Conservation (phyloP, 495 filamentous ascomycete genomes). For the Usnea hakonensis region DNA sequence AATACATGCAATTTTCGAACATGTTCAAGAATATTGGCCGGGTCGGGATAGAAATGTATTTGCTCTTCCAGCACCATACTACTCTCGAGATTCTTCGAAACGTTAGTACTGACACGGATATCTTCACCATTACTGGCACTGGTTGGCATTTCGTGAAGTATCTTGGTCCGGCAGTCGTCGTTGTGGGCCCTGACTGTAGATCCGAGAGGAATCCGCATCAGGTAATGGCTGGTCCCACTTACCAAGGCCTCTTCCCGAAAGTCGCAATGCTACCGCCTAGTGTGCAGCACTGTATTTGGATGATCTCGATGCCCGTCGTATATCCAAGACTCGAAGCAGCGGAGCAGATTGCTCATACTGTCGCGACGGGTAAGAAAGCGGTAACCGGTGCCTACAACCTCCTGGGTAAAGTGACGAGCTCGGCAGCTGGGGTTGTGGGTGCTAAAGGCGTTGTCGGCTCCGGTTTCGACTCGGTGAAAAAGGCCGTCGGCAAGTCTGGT, state of each 20-base stretch:
- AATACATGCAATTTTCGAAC: conserved; percentile 95
- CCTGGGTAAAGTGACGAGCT: conserved; percentile 86
- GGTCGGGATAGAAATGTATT: conserved; percentile 95
- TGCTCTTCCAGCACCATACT: conserved; percentile 98
- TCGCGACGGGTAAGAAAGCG: conserved; percentile 92
- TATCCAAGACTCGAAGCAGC: conserved; percentile 89
- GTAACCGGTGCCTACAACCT: conserved; percentile 93
- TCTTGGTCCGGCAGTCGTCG: conserved; percentile 82
- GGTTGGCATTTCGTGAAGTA: conserved; percentile 99
- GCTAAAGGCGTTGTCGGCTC: conserved; percentile 85
- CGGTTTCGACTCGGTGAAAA: conserved; percentile 90
- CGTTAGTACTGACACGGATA: conserved; percentile 73
- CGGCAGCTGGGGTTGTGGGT: conserved; percentile 87
- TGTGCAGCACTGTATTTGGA: conserved; percentile 94
- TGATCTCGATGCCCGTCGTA: conserved; percentile 81
- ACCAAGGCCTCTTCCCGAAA: conserved; percentile 95
- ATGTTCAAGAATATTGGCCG: conserved; percentile 98
- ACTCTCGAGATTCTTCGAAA: conserved; percentile 88
- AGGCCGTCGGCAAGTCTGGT: conserved; percentile 87
- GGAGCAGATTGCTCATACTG: conserved; percentile 78
- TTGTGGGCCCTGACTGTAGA: conserved; percentile 82
- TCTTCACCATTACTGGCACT: conserved; percentile 93
- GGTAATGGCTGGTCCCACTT: conserved; percentile 92
- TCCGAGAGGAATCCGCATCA: conserved; percentile 85
- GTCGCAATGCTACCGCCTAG: conserved; percentile 83